Evolutionary conservation across 768 basidiomycete genomes (phyloP).

Genomic region (Suillus paluster): DNA sequence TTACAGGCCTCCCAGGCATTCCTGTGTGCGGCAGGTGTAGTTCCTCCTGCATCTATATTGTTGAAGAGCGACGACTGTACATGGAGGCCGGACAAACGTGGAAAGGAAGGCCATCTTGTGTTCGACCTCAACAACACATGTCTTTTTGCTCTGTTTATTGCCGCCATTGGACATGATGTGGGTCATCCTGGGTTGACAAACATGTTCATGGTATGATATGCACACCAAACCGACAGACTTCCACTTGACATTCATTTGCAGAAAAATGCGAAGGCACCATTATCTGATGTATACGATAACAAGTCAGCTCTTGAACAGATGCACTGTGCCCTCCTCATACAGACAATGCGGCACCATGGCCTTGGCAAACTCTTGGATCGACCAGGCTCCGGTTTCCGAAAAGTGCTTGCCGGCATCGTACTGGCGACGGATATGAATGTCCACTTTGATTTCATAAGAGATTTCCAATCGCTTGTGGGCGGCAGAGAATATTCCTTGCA

Average conservation of each 20-base stretch:
- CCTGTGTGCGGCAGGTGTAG: conserved; percentile 75
- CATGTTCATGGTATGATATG: conserved; percentile 80
- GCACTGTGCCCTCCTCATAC: conserved; percentile 83
- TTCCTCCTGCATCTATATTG: conserved; percentile 76
- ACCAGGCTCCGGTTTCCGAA: conserved; percentile 61
- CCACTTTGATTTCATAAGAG: conserved; percentile 81
- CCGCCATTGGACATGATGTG: conserved; percentile 96
- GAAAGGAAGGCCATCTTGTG: conserved; percentile 41
- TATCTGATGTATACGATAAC: conserved; percentile 87
- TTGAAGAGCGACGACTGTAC: conserved; percentile 44
- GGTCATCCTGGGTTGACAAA: conserved; percentile 97
- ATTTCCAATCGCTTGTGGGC: conserved; percentile 56
- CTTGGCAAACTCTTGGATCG: conserved; percentile 70
- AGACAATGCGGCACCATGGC: conserved; percentile 81
- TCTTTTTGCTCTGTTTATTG: conserved; percentile 83
- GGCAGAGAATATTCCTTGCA: conserved; percentile 44
- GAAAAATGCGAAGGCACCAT: conserved; percentile 93
- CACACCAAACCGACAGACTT: neutral
- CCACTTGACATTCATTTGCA: conserved; percentile 35
- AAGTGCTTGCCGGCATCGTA: conserved; percentile 78
- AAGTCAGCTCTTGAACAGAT: conserved; percentile 91
- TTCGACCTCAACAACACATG: conserved; percentile 65
- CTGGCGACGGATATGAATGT: conserved; percentile 96
- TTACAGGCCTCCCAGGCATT: conserved; percentile 92
- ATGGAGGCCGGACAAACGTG: conserved; percentile 46